Conservation (phyloP, 306 rosid genomes). For the Heteromeles arbutifolia region DNA sequence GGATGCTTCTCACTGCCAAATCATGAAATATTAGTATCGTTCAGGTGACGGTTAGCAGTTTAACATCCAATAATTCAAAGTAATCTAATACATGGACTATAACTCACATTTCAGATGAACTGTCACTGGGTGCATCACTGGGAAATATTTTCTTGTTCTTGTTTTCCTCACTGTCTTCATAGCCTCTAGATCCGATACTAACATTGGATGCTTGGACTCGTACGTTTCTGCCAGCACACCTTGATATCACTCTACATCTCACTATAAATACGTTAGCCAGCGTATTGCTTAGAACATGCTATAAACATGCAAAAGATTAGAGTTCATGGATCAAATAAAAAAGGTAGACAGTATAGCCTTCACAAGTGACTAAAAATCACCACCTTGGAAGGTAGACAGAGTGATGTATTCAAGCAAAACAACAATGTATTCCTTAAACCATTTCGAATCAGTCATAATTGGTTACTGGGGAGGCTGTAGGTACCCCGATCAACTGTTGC, state of each 20-base stretch:
- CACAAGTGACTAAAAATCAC: not conserved
- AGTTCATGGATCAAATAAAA: not conserved
- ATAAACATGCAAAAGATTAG: conserved; percentile 1
- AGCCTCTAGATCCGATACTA: conserved; percentile 65
- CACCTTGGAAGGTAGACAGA: not conserved
- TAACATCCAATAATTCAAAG: not conserved
- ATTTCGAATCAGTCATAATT: not conserved
- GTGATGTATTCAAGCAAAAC: not conserved
- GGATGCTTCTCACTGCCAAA: conserved; percentile 73
- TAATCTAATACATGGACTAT: conserved; percentile 8
- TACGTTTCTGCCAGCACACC: conserved; percentile 26
- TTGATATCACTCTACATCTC: conserved; percentile 43
- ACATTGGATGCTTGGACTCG: conserved; percentile 70
- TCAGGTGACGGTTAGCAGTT: not conserved
- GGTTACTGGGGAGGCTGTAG: not conserved
- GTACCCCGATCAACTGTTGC: not conserved
- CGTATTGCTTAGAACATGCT: conserved; percentile 12
- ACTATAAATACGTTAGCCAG: conserved; percentile 46
- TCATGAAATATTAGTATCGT: conserved; percentile 27
- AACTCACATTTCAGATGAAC: conserved; percentile 65
- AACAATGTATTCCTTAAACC: not conserved
- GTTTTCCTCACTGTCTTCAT: conserved; percentile 44
- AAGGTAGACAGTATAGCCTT: not conserved
- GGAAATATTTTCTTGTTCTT: conserved; percentile 34
- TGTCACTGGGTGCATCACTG: conserved; percentile 25